Evolutionary conservation across 1,284 basidiomycete species (phyloP), one percentile per base, ranked within the genome.

Genomic region (Porogramme epimiltina): DNA sequence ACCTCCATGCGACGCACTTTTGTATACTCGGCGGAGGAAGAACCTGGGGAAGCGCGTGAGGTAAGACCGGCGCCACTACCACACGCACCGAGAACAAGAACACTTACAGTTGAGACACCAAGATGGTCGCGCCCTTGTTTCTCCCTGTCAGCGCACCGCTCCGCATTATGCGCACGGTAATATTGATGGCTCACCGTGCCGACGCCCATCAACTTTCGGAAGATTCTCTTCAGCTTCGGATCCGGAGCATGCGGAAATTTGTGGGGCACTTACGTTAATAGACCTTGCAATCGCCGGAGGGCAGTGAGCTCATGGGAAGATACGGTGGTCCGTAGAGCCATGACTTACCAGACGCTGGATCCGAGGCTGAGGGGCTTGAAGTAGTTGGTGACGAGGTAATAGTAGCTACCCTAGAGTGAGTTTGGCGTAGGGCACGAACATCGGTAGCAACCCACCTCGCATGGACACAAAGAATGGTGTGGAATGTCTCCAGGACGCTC

Each of bases 401-500:
- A 55, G 42, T 58, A 58, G 34, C 56, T 58, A 23, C 11, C 24
- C n/a, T n/a, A 20, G 24, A 19, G 28, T 45, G 22, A 41, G 47
- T 10, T 18, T 19, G 24, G 6, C n/a, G 38, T 22, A 38, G 38
- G n/a, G 22, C 41, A 20, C 6, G 34, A 9, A 16, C 9, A 13
- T 10, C 9, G 10, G 41, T 24, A 23, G 5, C 20, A 37, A 4
- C 49, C 45, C 33, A 58, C 56, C 47, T 47, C 16, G 49, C 46
- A 47, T 58, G 56, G 47, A 55, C 51, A 47, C 56, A 54, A 18
- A 58, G 39, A 8, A 48, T 18, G 38, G 44, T 55, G 33, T 58
- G 56, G 28, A 54, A 50, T 23, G 56, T 58, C 47, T 58, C 56
- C 16, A 57, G 50, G n/a, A 42, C 41, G n/a, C 56, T 58, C 5